Conservation (phyloP, 768 basidiomycete genomes). For the Chalciporus chontae region DNA sequence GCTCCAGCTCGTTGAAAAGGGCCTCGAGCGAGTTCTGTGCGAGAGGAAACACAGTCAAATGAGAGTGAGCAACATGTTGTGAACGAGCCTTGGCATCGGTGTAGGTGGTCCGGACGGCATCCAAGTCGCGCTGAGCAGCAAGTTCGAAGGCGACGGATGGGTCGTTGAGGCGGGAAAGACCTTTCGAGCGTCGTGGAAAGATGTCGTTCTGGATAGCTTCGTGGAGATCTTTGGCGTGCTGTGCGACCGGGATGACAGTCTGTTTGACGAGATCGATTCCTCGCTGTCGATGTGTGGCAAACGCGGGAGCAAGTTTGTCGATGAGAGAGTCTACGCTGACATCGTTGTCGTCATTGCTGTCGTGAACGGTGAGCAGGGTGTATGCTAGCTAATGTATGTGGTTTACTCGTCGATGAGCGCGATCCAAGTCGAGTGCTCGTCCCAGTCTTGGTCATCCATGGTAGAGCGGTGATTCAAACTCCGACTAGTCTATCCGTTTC, state of each 20-base stretch:
- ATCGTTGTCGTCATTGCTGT: slow-evolving; percentile 33
- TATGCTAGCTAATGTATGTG: background rate
- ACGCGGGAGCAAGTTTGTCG: slow-evolving; percentile 44
- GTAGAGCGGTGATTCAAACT: slow-evolving; percentile 17
- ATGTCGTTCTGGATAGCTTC: slow-evolving; percentile 32
- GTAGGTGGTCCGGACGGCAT: slow-evolving; percentile 38
- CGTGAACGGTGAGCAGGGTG: background rate
- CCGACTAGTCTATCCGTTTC: slow-evolving; percentile 10
- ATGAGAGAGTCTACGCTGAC: slow-evolving; percentile 43
- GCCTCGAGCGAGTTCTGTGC: slow-evolving; percentile 40
- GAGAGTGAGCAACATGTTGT: slow-evolving; percentile 1
- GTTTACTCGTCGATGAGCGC: slow-evolving; percentile 29
- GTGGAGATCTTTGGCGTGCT: slow-evolving; percentile 36
- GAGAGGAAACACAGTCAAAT: slow-evolving; percentile 12
- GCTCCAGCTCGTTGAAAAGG: slow-evolving; percentile 44
- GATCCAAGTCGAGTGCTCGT: slow-evolving; percentile 26
- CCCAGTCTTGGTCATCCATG: slow-evolving; percentile 21
- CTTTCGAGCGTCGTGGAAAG: slow-evolving; percentile 32
- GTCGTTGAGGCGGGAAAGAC: slow-evolving; percentile 51
- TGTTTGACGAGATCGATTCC: slow-evolving; percentile 31
- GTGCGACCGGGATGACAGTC: slow-evolving; percentile 34
- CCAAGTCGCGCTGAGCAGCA: slow-evolving; percentile 40
- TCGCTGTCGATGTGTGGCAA: slow-evolving; percentile 28
- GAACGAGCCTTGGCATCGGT: slow-evolving; percentile 42
- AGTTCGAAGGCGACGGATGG: slow-evolving; percentile 53